Conservation (phyloP, 2,329 filamentous ascomycete species). For the Periglandula ipomoeae region DNA sequence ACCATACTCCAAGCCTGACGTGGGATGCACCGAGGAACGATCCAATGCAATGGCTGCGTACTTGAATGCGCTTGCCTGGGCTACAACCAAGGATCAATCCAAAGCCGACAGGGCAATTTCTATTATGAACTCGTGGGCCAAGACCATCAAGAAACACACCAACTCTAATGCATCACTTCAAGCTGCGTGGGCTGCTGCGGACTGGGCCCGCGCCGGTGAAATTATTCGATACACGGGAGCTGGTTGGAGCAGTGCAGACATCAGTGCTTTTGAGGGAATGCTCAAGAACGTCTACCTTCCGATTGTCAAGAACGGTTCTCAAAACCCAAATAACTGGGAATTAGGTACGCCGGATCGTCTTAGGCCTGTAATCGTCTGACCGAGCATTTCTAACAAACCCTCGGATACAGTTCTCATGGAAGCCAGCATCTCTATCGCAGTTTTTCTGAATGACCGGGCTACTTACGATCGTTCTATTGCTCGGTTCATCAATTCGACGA, state of each 20-base stretch:
- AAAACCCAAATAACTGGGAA: constrained; percentile 16
- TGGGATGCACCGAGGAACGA: constrained; percentile 16
- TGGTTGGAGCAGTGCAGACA: constrained; percentile 12
- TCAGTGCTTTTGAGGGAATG: constrained; percentile 15
- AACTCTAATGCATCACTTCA: constrained; percentile 18
- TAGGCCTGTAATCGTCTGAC: not conserved
- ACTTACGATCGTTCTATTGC: not conserved
- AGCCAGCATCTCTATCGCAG: not conserved
- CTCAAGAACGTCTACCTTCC: constrained; percentile 16
- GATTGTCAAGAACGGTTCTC: constrained; percentile 10
- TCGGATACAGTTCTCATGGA: not conserved
- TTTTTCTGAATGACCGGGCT: not conserved
- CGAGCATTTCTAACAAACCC: not conserved
- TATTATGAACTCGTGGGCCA: constrained; percentile 18
- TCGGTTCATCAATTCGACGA: not conserved
- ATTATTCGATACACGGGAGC: constrained; percentile 18
- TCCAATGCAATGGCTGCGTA: constrained; percentile 18
- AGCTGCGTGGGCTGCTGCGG: constrained; percentile 16
- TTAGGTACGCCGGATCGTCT: constrained; percentile 11
- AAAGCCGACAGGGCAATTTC: constrained; percentile 17
- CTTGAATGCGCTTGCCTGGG: constrained; percentile 17
- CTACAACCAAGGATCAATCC: constrained; percentile 8
- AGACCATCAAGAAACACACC: constrained; percentile 14
- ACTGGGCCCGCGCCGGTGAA: constrained; percentile 17
- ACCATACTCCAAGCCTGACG: constrained; percentile 5